phyloP scores from a whole-genome alignment of 2,329 filamentous ascomycete species.

The Daldinia eschscholtzii region DNA sequence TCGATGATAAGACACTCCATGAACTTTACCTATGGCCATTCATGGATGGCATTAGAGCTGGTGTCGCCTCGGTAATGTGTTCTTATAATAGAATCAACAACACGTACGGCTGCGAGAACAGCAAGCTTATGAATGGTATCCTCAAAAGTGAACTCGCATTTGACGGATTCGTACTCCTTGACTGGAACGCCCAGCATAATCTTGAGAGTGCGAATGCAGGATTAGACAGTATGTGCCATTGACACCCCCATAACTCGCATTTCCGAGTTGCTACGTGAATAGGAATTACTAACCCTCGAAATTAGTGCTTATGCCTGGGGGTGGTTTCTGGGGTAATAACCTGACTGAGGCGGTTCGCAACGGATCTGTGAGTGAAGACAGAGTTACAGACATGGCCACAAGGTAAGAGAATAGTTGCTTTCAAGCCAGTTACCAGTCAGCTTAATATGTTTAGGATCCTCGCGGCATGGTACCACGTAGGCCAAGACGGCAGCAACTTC shows the following conservation, averaged over 20 bases:
- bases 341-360: slow-evolving; percentile 81
- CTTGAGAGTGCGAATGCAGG: slow-evolving; percentile 68
- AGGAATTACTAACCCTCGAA: neutral
- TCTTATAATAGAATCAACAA: slow-evolving; percentile 79
- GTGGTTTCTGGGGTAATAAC: slow-evolving; percentile 72
- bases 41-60: slow-evolving; percentile 69
- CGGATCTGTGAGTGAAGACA: slow-evolving; percentile 76
- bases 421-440: slow-evolving; percentile 47
- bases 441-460: slow-evolving; percentile 69
- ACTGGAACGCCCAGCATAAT: slow-evolving; percentile 77
- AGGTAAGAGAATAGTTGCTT: slow-evolving; percentile 58
- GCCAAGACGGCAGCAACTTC: slow-evolving; percentile 62
- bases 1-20: slow-evolving; percentile 74
- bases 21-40: slow-evolving; percentile 77
- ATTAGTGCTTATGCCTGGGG: slow-evolving; percentile 71
- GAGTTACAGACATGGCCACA: slow-evolving; percentile 83
- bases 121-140: slow-evolving; percentile 75
- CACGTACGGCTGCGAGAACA: slow-evolving; percentile 81
- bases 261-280: neutral
- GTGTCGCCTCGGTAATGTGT: slow-evolving; percentile 72
- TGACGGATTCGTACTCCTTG: slow-evolving; percentile 75
- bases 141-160: slow-evolving; percentile 75
- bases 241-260: neutral
- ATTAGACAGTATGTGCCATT: slow-evolving; percentile 64
- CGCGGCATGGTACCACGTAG: slow-evolving; percentile 69